Base-by-base conservation (phyloP, 148 eudicot species). In the Nepenthes gracilis region DNA sequence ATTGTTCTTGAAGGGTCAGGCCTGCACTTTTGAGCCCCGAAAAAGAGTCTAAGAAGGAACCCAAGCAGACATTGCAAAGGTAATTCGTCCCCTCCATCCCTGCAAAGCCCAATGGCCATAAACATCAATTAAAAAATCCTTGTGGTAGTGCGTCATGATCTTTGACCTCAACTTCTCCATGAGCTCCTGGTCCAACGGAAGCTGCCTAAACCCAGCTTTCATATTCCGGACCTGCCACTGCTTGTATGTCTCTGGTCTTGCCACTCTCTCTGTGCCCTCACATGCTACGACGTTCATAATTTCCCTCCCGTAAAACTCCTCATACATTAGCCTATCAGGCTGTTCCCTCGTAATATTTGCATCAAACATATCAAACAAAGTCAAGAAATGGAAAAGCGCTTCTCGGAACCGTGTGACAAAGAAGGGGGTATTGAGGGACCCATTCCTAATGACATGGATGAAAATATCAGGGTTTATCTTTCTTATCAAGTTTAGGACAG, bases 381-480 rank as follows among this genome's bases (percentile, higher is more conserved):
- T 7, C 1, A 47, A 36, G 47, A 36, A 58, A n/a, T 58, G 61
- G 5, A 64, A 64, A 12, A 66, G 34, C 33, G 70, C 70, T 49
- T 66, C 70, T 56, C 63, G 58, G 32, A 66, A 66, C 47, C 70
- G 47, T 2, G 70, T 57, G 36, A 58, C 12, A 9, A 66, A 66
- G 63, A 66, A 66, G 4, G 70, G 70, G 2, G 63, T 48, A 50
- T 59, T 66, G 47, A 45, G 58, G 1, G 70, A n/a, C 55, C 70
- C 70, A 33, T 66, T 66, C 2, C 49, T 57, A 45, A 58, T 45
- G 6, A 48, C 70, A 38, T 66, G 62, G 4, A 66, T 34, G 33
- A 66, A 66, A 14, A 66, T 43, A 40, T 59, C 12, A 1, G 70
- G 70, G 10, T 57, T 66, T 23, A 66, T 47, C 33, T 50, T 32